These are phyloP conservation scores for Luffa acutangula DNA, from an alignment of 306 rosid species.

Conservation along the genomic window DNA sequence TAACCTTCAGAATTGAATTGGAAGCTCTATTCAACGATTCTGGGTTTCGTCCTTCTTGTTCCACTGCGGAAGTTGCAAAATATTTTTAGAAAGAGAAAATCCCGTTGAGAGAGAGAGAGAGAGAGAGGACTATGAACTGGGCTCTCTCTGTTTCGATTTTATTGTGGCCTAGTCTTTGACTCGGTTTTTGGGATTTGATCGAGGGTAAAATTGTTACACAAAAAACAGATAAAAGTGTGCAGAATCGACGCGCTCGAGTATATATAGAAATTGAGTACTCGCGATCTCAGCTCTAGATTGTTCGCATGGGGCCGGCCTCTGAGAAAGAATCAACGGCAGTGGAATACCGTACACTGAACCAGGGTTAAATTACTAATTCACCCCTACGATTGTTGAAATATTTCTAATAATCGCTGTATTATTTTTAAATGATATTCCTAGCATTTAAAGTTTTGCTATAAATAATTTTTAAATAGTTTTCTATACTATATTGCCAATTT, in stretches of 20 bases:
- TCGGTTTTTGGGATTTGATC: slow-evolving; percentile 33
- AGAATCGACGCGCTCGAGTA: background rate
- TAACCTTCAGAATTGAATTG: slow-evolving; percentile 40
- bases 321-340: background rate
- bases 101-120: slow-evolving; percentile 18
- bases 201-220: slow-evolving; percentile 35
- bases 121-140: slow-evolving; percentile 8
- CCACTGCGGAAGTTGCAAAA: slow-evolving; percentile 36
- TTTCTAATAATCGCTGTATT: background rate
- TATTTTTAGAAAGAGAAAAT: slow-evolving; percentile 27
- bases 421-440: background rate
- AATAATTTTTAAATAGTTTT: no score
- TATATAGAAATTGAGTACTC: background rate
- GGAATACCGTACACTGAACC: background rate
- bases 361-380: background rate
- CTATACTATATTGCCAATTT: no score
- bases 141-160: slow-evolving; percentile 34
- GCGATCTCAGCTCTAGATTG: background rate
- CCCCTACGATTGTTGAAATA: background rate
- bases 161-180: slow-evolving; percentile 62
- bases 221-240: slow-evolving; percentile 10
- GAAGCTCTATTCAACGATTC: slow-evolving; percentile 29
- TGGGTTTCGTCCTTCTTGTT: slow-evolving; percentile 16
- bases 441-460: background rate
- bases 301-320: background rate